Conservation (phyloP, 2,329 filamentous ascomycete genomes). For the Ascochyta lentis region DNA sequence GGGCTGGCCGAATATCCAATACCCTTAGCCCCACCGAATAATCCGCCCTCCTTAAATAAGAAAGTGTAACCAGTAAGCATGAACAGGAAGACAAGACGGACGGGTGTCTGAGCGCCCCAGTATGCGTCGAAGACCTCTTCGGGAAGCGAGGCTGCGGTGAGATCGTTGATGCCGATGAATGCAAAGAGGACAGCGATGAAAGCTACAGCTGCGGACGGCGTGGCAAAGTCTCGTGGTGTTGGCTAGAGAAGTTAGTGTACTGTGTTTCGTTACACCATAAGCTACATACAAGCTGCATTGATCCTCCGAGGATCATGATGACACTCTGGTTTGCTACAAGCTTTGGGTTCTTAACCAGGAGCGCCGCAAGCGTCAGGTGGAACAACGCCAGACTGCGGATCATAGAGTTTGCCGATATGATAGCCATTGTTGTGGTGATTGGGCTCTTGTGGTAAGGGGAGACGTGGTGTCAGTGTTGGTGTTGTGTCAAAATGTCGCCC, state of each 20-base stretch:
- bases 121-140: constrained; percentile 53
- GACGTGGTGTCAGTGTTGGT: constrained; percentile 7
- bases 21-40: constrained; percentile 44
- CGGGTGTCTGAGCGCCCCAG: constrained; percentile 62
- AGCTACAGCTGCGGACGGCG: constrained; percentile 71
- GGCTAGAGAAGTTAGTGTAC: constrained; percentile 56
- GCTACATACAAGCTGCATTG: constrained; percentile 75
- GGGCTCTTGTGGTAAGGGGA: neutral
- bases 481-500: constrained; percentile 7
- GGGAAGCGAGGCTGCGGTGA: constrained; percentile 55
- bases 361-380: constrained; percentile 82
- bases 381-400: constrained; percentile 83
- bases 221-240: constrained; percentile 70
- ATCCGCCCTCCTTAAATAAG: constrained; percentile 63
- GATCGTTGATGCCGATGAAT: constrained; percentile 59
- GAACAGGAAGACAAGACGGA: constrained; percentile 71
- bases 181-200: constrained; percentile 73
- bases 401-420: constrained; percentile 81
- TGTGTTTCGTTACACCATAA: neutral
- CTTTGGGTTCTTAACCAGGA: constrained; percentile 77
- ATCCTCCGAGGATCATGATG: constrained; percentile 81
- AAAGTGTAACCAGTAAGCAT: constrained; percentile 69
- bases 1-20: constrained; percentile 33
- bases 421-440: constrained; percentile 66
- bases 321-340: constrained; percentile 79